Percentiles rank a stretch among this genome's conserved stretches.
Conservation (phyloP, 2,329 filamentous ascomycete species). For the Stemphylium lycopersici region DNA sequence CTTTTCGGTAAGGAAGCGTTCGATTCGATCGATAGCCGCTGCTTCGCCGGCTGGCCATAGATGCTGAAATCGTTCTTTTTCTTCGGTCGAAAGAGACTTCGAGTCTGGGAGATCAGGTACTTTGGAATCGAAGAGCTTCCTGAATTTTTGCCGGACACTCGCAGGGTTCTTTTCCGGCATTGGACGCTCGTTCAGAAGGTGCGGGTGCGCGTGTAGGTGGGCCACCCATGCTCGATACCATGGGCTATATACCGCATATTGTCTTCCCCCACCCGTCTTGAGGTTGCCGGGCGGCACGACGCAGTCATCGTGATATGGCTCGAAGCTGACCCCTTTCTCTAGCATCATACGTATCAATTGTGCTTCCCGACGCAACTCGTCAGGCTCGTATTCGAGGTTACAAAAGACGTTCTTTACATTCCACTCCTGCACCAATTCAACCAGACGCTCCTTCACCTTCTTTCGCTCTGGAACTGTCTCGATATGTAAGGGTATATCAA, state of each 20-base stretch:
- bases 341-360: slow-evolving; percentile 66
- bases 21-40: slow-evolving; percentile 50
- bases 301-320: slow-evolving; percentile 80
- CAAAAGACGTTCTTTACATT: slow-evolving; percentile 75
- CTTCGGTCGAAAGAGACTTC: slow-evolving; percentile 61
- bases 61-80: slow-evolving; percentile 47
- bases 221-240: slow-evolving; percentile 81
- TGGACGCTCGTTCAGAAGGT: slow-evolving; percentile 68
- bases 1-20: slow-evolving; percentile 56
- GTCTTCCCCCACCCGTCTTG: slow-evolving; percentile 70
- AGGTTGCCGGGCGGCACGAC: slow-evolving; percentile 77
- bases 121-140: slow-evolving; percentile 40
- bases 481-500: slow-evolving; percentile 80
- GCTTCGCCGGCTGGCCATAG: slow-evolving; percentile 56
- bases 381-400: slow-evolving; percentile 91
- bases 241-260: slow-evolving; percentile 83
- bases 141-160: slow-evolving; percentile 56
- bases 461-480: slow-evolving; percentile 73
- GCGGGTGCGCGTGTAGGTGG: slow-evolving; percentile 71
- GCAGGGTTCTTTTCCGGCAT: slow-evolving; percentile 63
- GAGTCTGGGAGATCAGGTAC: slow-evolving; percentile 61
- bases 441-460: slow-evolving; percentile 64
- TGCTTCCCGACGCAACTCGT: slow-evolving; percentile 81
- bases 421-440: slow-evolving; percentile 73
- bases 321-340: slow-evolving; percentile 69